Evolutionary conservation across 2,329 filamentous ascomycete genomes (phyloP), one percentile per base, ranked within the genome.

Genomic region (Penicillium sp.): DNA sequence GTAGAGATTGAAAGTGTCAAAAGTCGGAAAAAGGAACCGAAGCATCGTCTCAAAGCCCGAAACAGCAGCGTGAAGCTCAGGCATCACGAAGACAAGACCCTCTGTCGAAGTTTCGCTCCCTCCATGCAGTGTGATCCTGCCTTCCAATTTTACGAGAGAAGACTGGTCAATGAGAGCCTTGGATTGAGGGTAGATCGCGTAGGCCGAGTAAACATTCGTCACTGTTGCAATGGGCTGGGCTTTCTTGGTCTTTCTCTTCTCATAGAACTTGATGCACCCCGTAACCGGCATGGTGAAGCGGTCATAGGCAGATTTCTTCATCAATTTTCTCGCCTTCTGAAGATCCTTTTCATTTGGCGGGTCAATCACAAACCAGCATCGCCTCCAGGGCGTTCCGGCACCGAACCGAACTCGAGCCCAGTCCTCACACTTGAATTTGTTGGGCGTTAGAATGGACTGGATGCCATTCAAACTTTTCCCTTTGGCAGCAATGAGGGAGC

Each of bases 1-100:
- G 60, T 98, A 98, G 1, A 98, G 76, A 35, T 79, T 83, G 67
- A 96, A 98, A 0, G 88, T 88, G 66, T 98, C 93, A 76, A 88
- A 98, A 0, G 90, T 88, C 0, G 93, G 93, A 66, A 98, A 94
- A 9, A 98, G 76, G 72, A 88, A 96, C 39, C 89, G 82, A 32
- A 98, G 76, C 77, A 98, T 85, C 77, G 94, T 96, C 68, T 97
- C 93, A 58, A 97, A 95, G 0, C 93, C 93, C 46, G 83, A 87
- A 9, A 98, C 86, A 13, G 89, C 90, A n/a, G 91, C 85, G 61
- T 88, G 89, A 1, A 86, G 81, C 67, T 98, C 93, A 4, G 93
- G 93, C 90, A 98, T 96, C 57, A 97, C 84, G 63, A 98, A 98
- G 4, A 98, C 88, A 60, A 96, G 96, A 0, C 93, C 93, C 66